Evolutionary conservation across 306 rosid genomes (phyloP), one percentile per base, ranked within the genome.

Genomic region (Ochetophila trinervis): DNA sequence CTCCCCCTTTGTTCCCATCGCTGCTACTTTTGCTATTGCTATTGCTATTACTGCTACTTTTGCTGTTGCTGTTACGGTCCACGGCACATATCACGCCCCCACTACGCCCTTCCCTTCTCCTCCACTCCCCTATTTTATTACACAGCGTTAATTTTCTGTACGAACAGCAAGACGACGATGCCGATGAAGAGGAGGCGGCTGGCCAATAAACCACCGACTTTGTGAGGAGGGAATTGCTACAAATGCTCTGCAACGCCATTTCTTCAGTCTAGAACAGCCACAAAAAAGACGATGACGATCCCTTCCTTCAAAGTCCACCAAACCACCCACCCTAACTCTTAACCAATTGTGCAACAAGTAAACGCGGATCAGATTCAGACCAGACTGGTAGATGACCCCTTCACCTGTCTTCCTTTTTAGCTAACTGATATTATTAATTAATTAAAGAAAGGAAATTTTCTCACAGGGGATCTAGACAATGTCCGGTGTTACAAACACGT

Each of bases 1-100:
- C 77, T 53, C 84, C 88, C 63, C 67, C 79, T 81, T 73, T 85
- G 47, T 67, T 75, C 16, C 70, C 83, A 51, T 66, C 70, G 53
- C 64, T 44, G 23, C 69, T 40, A 34, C 70, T 60, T 50, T 59
- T 62, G 8, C 19, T 34, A 24, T 35, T 35, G 50, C 67, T 35
- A 37, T 60, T 61, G 4, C 35, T 86, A 53, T 65, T 74, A 18
- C 71, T 83, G 49, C 65, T 64, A 17, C 36, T 51, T 27, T 27
- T 27, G 63, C 69, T 24, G 62, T 60, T 73, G 11, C 23, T 66
- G 72, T 65, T 65, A 58, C 89, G 86, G 53, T 82, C 86, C 0
- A 79, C 40, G 47, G 75, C 68, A 27, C 83, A 14, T 23, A 71
- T 37, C 44, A 37, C 44, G 9, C 44, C 37, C 67, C 75, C 10